Percentiles rank a stretch among this genome's conserved stretches.
Conservation (phyloP, 1,139 yeast species). For the Keqinozyma sinolaborantium region DNA sequence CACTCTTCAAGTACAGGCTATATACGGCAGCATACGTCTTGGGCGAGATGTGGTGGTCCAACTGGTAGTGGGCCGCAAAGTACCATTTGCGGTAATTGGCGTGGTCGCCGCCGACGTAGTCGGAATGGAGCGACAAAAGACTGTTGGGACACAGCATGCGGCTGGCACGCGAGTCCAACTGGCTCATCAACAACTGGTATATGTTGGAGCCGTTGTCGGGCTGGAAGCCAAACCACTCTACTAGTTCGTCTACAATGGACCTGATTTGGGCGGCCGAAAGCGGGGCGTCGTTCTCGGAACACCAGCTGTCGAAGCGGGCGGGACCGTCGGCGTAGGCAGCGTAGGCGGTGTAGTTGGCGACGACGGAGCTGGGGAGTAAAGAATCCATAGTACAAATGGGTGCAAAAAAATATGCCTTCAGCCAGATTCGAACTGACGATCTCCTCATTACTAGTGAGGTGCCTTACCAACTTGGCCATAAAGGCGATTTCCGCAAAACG, state of each 20-base stretch:
- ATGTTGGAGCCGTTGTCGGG: constrained; percentile 32
- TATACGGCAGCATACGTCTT: constrained; percentile 11
- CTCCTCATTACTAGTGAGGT: constrained; percentile 14
- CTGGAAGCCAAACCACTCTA: constrained; percentile 30
- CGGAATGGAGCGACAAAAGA: constrained; percentile 33
- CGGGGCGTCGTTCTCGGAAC: constrained; percentile 28
- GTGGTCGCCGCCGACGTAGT: constrained; percentile 39
- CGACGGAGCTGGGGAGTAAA: background rate
- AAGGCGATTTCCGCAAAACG: constrained; percentile 2
- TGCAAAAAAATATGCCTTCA: constrained; percentile 47
- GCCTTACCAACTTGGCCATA: constrained; percentile 1
- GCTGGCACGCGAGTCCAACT: constrained; percentile 39
- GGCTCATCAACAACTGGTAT: constrained; percentile 35
- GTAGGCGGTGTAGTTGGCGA: background rate
- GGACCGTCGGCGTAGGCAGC: background rate
- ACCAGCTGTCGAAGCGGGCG: constrained; percentile 20
- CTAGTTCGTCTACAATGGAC: constrained; percentile 17
- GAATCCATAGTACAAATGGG: background rate
- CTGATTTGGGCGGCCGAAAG: constrained; percentile 17
- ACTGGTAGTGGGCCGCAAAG: constrained; percentile 27
- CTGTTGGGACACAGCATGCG: constrained; percentile 34
- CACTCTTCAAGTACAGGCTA: constrained; percentile 6
- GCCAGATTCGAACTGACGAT: constrained; percentile 83
- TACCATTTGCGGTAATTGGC: constrained; percentile 43
- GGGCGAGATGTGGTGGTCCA: constrained; percentile 14